Percentiles rank a stretch among this genome's conserved stretches.
phyloP scores from a whole-genome alignment of 345 rosid species.

The Aethionema arabicum region DNA sequence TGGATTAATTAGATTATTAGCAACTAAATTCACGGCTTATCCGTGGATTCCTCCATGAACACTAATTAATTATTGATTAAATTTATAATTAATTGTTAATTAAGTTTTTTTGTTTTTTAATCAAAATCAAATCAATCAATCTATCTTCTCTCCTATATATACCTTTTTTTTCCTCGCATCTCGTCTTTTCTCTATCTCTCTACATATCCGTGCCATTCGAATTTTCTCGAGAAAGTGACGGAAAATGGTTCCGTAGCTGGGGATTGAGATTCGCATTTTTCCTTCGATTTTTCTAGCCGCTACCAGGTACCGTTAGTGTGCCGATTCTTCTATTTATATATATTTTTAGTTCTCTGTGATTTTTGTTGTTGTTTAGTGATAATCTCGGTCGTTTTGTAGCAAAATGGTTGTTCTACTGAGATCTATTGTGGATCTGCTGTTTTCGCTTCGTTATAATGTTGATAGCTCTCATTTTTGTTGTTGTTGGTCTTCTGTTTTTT shows the following conservation, averaged over 20 bases:
- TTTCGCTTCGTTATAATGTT: neutral
- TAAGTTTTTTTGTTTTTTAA: neutral
- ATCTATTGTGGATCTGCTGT: conserved; percentile 29
- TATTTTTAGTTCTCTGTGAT: neutral
- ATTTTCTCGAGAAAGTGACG: conserved; percentile 38
- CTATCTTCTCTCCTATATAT: neutral
- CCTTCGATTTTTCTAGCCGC: conserved; percentile 5
- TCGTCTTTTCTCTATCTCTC: conserved; percentile 1
- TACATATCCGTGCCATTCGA: conserved; percentile 27
- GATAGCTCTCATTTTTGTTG: neutral
- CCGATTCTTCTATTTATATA: conserved; percentile 2
- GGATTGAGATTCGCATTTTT: conserved; percentile 17
- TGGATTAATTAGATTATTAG: conserved; percentile 4
- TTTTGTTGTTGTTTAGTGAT: conserved; percentile 15
- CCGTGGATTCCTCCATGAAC: conserved; percentile 30
- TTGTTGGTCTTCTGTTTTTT: conserved; percentile 13
- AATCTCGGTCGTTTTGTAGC: conserved; percentile 15
- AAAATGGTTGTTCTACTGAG: conserved; percentile 9
- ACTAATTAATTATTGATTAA: neutral
- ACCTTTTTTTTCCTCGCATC: conserved; percentile 13
- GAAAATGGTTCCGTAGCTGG: conserved; percentile 36
- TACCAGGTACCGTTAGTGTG: conserved; percentile 20
- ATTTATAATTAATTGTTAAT: neutral
- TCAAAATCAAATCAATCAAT: conserved; percentile 21
- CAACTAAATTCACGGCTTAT: conserved; percentile 35